Percentiles rank a stretch among this genome's conserved stretches.
Conservation (phyloP, 2,329 filamentous ascomycete species). For the Calonectria pseudoreteaudii region DNA sequence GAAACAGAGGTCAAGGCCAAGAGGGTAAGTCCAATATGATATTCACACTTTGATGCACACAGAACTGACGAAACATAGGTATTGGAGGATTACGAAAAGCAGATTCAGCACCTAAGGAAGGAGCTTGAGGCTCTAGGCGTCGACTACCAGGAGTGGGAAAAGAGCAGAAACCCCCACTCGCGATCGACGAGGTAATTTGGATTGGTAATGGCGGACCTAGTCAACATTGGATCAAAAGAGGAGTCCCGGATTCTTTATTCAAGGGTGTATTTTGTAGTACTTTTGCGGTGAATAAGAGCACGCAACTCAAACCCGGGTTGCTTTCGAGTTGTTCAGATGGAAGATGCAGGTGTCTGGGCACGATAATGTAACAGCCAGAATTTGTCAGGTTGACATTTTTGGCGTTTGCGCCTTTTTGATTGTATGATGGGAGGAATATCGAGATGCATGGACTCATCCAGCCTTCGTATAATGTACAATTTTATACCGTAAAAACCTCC, state of each 20-base stretch:
- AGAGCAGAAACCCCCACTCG: conserved; percentile 56
- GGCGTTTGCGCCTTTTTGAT: background rate
- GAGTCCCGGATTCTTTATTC: conserved; percentile 21
- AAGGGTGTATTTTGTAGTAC: conserved; percentile 18
- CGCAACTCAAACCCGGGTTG: background rate
- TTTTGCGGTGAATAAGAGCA: conserved; percentile 5
- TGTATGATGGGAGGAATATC: conserved; percentile 28
- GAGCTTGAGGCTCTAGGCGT: conserved; percentile 74
- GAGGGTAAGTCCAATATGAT: conserved; percentile 66
- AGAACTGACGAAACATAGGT: conserved; percentile 63
- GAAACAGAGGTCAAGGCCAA: conserved; percentile 79
- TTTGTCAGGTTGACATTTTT: background rate
- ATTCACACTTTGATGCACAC: background rate
- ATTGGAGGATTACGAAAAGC: conserved; percentile 83
- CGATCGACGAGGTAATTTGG: conserved; percentile 47
- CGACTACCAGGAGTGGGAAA: conserved; percentile 68
- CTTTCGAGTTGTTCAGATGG: conserved; percentile 10
- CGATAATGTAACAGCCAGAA: background rate
- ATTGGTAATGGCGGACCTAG: conserved; percentile 11
- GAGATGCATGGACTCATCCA: conserved; percentile 30
- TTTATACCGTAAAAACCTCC: conserved; percentile 34
- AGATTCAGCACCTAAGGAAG: conserved; percentile 80
- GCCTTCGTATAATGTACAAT: conserved; percentile 39
- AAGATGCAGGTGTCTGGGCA: conserved; percentile 6
- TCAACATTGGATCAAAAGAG: conserved; percentile 25